Evolutionary conservation across 805 yeast genomes (phyloP).

Genomic region (Wickerhamomyces canadensis): DNA sequence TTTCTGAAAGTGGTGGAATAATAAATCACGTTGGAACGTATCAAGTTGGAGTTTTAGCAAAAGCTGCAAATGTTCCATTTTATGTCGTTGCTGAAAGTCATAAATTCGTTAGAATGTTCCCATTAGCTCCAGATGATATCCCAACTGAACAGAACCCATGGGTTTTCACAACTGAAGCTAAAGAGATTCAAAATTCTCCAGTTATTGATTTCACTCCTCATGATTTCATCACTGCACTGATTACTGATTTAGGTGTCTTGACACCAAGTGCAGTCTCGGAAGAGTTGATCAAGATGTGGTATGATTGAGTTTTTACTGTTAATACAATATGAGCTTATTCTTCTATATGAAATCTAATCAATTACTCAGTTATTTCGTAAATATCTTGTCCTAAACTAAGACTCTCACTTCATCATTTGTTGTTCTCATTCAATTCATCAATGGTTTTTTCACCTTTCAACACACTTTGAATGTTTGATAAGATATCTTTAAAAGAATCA

Average conservation of each 20-base stretch:
- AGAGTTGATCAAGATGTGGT: conserved; percentile 97
- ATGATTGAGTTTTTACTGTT: conserved; percentile 45
- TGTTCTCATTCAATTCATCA: conserved; percentile 31
- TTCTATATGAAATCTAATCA: too few relatives aligned
- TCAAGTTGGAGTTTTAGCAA: conserved; percentile 90
- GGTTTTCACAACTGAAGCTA: conserved; percentile 33
- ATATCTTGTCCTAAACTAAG: too few relatives aligned
- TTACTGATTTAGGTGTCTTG: conserved; percentile 92
- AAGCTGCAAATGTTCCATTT: conserved; percentile 84
- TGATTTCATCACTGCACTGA: conserved; percentile 89
- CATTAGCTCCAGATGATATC: conserved; percentile 86
- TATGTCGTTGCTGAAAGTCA: conserved; percentile 94
- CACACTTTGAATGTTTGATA: conserved; percentile 51
- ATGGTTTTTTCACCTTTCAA: conserved; percentile 36
- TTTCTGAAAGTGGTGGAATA: conserved; percentile 97
- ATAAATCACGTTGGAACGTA: conserved; percentile 93
- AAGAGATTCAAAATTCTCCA: conserved; percentile 42
- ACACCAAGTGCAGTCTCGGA: conserved; percentile 99
- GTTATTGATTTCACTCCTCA: conserved; percentile 92
- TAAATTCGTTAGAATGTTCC: conserved; percentile 94
- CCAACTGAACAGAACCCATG: conserved; percentile 52
- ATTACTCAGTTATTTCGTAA: too few relatives aligned
- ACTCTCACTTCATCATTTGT: conserved; percentile 4
- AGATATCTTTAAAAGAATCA: conserved; percentile 69
- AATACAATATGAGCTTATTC: background rate